Evolutionary conservation across 345 rosid species (phyloP), one percentile per base, ranked within the genome.

Genomic region (Schrenkiella parvula): DNA sequence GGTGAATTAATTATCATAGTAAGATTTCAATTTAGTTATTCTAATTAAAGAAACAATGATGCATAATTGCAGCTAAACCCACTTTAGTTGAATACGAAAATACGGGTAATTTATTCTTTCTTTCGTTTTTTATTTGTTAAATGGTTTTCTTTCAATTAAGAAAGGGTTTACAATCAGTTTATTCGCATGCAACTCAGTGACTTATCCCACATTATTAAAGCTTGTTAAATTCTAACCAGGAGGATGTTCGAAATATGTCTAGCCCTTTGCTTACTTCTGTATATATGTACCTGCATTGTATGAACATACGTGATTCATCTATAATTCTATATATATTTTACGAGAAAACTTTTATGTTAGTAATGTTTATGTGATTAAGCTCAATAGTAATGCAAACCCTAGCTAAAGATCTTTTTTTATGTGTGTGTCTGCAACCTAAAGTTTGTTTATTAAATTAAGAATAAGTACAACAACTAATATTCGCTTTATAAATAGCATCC

Each of bases 41-140:
- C 3, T 56, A 64, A 73, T 25, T 65, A 47, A 65, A 41, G 51
- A 56, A 56, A 48, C 23, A 66, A 57, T 66, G 60, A 66, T 66
- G 60, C 66, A 3, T 73, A 37, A 28, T 66, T n/a, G n/a, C n/a
- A 25, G 54, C 26, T 35, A 54, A 72, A 44, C 19, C 32, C 57
- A 54, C 64, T 43, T 42, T 32, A 43, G 37, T 22, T 53, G 43
- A 12, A 34, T 8, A 34, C 25, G 44, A 25, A 22, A 11, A 53
- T 5, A 11, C n/a, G 8, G 31, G 44, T 39, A 39, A 14, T 39
- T 39, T 14, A 4, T 14, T 39, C 5, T 1, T 14, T 11, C n/a
- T n/a, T n/a, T n/a, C n/a, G n/a, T n/a, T n/a, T n/a, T n/a, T n/a
- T n/a, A n/a, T 37, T 0, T 37, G n/a, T 37, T 37, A 3, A 37